These are phyloP conservation scores for Fusarium kyushuense DNA, from an alignment of 2,329 filamentous ascomycete genomes.

Conservation along the genomic window DNA sequence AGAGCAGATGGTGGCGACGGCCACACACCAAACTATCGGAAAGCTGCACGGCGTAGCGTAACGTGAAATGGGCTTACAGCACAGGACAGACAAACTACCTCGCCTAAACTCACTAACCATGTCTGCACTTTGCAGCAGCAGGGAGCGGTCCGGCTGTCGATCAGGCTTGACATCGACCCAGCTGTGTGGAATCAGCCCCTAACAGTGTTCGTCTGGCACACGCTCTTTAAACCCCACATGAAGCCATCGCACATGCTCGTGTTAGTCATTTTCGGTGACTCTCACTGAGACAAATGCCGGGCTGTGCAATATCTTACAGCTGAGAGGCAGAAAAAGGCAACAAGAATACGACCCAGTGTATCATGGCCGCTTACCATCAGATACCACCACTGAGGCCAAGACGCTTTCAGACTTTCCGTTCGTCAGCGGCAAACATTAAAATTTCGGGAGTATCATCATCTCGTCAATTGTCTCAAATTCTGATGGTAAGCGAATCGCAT, in stretches of 20 bases:
- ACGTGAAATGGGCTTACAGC: constrained; percentile 4
- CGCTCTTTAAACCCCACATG: constrained; percentile 22
- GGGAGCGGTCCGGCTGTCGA: constrained; percentile 47
- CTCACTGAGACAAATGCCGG: constrained; percentile 33
- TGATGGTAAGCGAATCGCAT: constrained; percentile 30
- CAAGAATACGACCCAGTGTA: constrained; percentile 18
- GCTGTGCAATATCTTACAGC: constrained; percentile 24
- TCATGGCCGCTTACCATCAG: constrained; percentile 38
- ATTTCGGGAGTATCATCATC: constrained; percentile 20
- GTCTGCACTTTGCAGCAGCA: constrained; percentile 34
- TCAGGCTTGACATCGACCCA: constrained; percentile 33
- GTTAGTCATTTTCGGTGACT: constrained; percentile 16
- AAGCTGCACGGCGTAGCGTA: constrained; percentile 4
- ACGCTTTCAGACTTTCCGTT: constrained; percentile 14
- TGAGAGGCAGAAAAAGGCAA: constrained; percentile 10
- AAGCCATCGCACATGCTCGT: constrained; percentile 30
- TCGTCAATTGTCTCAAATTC: constrained; percentile 37
- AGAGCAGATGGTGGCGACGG: constrained; percentile 13
- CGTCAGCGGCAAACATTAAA: constrained; percentile 31
- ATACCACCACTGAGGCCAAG: constrained; percentile 18
- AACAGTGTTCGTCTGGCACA: constrained; percentile 16
- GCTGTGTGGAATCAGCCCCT: constrained; percentile 24
- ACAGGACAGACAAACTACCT: constrained; percentile 14
- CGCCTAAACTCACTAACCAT: constrained; percentile 21
- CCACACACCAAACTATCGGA: constrained; percentile 2